Conservation (phyloP, 352 stramenopile species). For the Globisporangium paroecandrum region DNA sequence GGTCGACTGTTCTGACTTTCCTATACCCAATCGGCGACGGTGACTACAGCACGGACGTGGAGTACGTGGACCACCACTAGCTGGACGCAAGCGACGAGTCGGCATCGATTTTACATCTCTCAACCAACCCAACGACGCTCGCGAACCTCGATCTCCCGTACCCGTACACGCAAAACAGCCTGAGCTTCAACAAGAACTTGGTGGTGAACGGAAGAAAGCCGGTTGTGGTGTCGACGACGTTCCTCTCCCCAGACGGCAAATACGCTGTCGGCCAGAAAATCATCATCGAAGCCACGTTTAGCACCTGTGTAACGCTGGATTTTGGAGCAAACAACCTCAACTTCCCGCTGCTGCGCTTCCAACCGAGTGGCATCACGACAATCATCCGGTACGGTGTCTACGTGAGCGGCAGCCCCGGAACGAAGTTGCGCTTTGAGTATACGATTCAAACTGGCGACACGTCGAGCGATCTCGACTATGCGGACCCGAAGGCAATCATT, state of each 20-base stretch:
- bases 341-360: conserved; percentile 48
- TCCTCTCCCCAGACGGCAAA: conserved; percentile 56
- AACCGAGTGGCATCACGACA: conserved; percentile 39
- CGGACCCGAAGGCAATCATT: conserved; percentile 44
- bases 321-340: conserved; percentile 25
- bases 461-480: conserved; percentile 62
- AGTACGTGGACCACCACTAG: conserved; percentile 83
- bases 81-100: conserved; percentile 55
- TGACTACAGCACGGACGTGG: conserved; percentile 72
- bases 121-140: conserved; percentile 63
- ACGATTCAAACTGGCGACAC: conserved; percentile 70
- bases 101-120: conserved; percentile 49
- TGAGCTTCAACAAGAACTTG: conserved; percentile 70
- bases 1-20: conserved; percentile 52
- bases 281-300: conserved; percentile 65
- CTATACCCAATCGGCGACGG: conserved; percentile 62
- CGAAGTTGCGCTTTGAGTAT: conserved; percentile 69
- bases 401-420: conserved; percentile 45
- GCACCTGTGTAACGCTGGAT: conserved; percentile 51
- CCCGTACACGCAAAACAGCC: conserved; percentile 55
- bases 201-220: conserved; percentile 68
- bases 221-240: conserved; percentile 40
- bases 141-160: conserved; percentile 69
- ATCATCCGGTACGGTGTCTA: conserved; percentile 66
- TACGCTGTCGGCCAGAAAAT: conserved; percentile 62